Evolutionary conservation across 352 stramenopile genomes (phyloP).

Genomic region (Phytophthora multivora): DNA sequence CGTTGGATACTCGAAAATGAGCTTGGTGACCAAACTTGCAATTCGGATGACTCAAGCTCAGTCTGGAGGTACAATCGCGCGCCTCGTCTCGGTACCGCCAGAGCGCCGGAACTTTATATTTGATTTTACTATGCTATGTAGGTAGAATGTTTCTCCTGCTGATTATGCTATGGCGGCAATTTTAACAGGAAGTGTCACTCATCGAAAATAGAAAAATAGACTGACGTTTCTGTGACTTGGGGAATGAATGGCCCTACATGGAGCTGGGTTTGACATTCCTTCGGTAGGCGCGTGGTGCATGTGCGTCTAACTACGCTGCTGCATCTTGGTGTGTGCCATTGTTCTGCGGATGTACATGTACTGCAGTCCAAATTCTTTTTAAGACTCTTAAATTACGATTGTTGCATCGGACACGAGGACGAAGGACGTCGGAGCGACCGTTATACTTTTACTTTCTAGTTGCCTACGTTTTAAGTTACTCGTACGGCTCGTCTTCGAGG

Average conservation of each 20-base stretch:
- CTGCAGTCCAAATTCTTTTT: too few relatives aligned
- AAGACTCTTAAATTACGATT: too few relatives aligned
- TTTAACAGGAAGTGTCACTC: too few relatives aligned
- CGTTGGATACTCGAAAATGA: constrained; percentile 20
- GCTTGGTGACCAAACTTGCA: not conserved
- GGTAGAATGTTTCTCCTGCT: not conserved
- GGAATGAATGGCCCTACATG: constrained; percentile 2
- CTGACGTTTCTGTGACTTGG: constrained; percentile 11
- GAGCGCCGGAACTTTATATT: constrained; percentile 1
- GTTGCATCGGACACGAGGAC: too few relatives aligned
- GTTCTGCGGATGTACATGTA: too few relatives aligned
- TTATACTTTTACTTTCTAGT: too few relatives aligned
- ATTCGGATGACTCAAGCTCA: constrained; percentile 24
- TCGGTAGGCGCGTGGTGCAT: too few relatives aligned
- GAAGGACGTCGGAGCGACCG: too few relatives aligned
- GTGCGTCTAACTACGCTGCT: too few relatives aligned
- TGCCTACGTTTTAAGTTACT: constrained; percentile 5
- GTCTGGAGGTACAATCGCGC: not conserved
- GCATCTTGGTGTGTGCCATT: too few relatives aligned
- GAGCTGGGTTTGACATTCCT: too few relatives aligned
- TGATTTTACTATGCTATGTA: not conserved
- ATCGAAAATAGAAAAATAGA: not conserved
- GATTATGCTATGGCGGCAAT: constrained; percentile 16
- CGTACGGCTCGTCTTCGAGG: constrained; percentile 29
- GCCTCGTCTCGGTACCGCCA: constrained; percentile 2